Conservation (phyloP, 805 yeast species). For the Pichia exigua region DNA sequence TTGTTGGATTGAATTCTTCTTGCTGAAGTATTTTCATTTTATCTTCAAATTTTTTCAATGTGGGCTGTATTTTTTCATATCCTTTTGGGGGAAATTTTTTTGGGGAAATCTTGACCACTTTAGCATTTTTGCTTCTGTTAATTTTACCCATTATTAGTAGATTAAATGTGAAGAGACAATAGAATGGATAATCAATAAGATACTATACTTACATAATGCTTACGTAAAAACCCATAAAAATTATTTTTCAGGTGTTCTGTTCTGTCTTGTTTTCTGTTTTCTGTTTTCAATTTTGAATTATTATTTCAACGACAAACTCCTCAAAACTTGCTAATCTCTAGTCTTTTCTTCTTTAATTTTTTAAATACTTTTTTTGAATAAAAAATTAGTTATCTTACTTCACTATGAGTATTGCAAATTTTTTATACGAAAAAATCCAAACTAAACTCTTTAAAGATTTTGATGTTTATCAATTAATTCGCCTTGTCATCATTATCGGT, state of each 20-base stretch:
- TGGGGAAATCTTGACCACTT: constrained; percentile 1
- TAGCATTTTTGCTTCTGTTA: background rate
- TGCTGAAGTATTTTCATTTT: constrained; percentile 41
- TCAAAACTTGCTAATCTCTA: too few relatives aligned
- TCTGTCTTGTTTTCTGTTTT: background rate
- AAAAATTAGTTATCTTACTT: background rate
- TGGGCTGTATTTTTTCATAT: constrained; percentile 58
- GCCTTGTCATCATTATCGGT: constrained; percentile 46
- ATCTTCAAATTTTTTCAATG: constrained; percentile 49
- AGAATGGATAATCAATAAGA: too few relatives aligned
- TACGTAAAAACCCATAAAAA: background rate
- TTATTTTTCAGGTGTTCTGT: background rate
- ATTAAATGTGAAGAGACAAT: background rate
- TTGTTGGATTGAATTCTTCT: constrained; percentile 31
- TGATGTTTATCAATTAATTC: constrained; percentile 38
- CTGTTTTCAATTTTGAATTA: background rate
- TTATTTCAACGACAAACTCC: background rate
- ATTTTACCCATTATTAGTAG: background rate
- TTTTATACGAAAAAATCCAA: constrained; percentile 5
- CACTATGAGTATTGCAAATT: background rate
- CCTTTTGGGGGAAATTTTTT: constrained; percentile 62
- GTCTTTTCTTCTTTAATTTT: background rate
- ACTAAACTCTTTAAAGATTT: constrained; percentile 30
- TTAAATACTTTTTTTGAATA: background rate
- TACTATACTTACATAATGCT: background rate